Base-by-base conservation (phyloP, 108 stramenopile species). In the Skeletonema tropicum region DNA sequence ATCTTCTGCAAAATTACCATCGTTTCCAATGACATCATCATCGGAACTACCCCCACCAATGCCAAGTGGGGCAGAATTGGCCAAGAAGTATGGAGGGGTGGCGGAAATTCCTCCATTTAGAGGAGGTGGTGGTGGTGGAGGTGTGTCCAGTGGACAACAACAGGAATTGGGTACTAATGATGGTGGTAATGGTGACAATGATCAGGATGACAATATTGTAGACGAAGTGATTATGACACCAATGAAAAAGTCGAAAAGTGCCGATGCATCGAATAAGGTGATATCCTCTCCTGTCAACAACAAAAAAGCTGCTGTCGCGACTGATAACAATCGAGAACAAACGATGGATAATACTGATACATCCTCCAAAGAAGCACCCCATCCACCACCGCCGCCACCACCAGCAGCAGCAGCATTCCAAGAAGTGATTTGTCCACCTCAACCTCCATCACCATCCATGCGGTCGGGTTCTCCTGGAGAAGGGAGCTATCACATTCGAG, bases 31-130 rank as follows among this genome's bases (percentile, higher is more conserved):
- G 76, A 57, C 71, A 66, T n/a, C n/a, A n/a, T n/a, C n/a, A n/a
- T 52, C 70, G 61, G 21, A 73, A 68, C 30, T 17, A 55, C 23
- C n/a, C 23, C 52, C 52, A 25, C 52, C 52, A 55, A 55, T 9
- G 1, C 6, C 23, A 23, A 55, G 52, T 55, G 23, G 23, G 6
- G 52, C 52, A 8, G 23, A 55, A 21, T 55, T 55, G 10, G 21
- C 52, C 23, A 55, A 55, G 52, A 55, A 55, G 52, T 55, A 55
- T 55, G 52, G 52, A 10, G 52, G 52, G 67, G 63, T 80, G 14
- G 49, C 73, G 8, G 49, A 25, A 21, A 80, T 80, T 30, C 79
- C 79, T 41, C 62, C 73, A 6, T 80, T 80, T 68, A 65, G 42
- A 39, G 55, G 62, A 8, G 36, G 58, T 38, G 45, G 66, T 19